Evolutionary conservation across 2,329 filamentous ascomycete genomes (phyloP).

Genomic region (Torrubiella hemipterigena): DNA sequence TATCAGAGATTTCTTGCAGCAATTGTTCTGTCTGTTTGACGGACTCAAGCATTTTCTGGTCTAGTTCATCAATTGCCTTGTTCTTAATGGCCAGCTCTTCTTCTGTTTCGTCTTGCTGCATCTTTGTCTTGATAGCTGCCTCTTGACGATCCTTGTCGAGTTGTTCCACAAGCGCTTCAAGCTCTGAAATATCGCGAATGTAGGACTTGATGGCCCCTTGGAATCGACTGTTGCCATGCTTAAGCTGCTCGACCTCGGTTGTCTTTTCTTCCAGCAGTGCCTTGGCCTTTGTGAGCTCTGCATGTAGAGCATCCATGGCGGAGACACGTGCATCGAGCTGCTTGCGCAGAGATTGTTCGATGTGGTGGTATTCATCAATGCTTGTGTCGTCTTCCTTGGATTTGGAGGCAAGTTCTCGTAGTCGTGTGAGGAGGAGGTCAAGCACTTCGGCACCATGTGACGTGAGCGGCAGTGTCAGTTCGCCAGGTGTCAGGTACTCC

Average conservation of each 20-base stretch:
- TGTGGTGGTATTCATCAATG: slow-evolving; percentile 48
- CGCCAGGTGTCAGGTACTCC: slow-evolving; percentile 49
- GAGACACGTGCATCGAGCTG: slow-evolving; percentile 42
- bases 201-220: slow-evolving; percentile 40
- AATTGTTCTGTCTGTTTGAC: slow-evolving; percentile 25
- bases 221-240: slow-evolving; percentile 36
- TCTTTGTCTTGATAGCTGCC: slow-evolving; percentile 16
- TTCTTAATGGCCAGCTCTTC: slow-evolving; percentile 24
- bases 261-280: slow-evolving; percentile 23
- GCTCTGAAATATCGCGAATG: slow-evolving; percentile 37
- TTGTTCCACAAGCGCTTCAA: slow-evolving; percentile 37
- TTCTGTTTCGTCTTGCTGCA: slow-evolving; percentile 20
- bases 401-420: slow-evolving; percentile 35
- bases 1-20: slow-evolving; percentile 22
- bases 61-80: slow-evolving; percentile 26
- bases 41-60: slow-evolving; percentile 29
- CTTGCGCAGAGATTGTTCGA: slow-evolving; percentile 42
- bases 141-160: slow-evolving; percentile 29
- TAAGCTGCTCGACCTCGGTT: slow-evolving; percentile 30
- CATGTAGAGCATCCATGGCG: slow-evolving; percentile 35
- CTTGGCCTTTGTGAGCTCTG: slow-evolving; percentile 24
- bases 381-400: slow-evolving; percentile 36
- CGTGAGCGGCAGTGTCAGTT: slow-evolving; percentile 38
- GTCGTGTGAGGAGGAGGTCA: slow-evolving; percentile 36
- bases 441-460: slow-evolving; percentile 43